These are phyloP conservation scores for Combretum micranthum DNA, from an alignment of 345 rosid species.

Conservation along the genomic window DNA sequence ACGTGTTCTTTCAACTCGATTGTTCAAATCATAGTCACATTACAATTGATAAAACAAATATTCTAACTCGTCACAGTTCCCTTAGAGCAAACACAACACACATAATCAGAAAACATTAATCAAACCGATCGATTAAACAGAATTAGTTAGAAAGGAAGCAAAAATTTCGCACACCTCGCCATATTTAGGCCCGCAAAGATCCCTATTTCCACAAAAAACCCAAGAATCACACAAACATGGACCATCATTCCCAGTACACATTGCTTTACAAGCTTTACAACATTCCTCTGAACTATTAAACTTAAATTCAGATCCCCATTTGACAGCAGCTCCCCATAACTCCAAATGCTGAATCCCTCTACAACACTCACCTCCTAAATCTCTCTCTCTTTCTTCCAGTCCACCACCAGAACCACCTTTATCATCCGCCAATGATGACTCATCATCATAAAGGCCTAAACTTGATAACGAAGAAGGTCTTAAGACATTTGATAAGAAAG, in stretches of 20 bases:
- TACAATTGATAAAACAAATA: too few species aligned
- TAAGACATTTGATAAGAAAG: conserved; percentile 44
- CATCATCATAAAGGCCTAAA: too few species aligned
- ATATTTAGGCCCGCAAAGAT: conserved; percentile 71
- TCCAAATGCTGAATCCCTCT: conserved; percentile 78
- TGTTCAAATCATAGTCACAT: too few species aligned
- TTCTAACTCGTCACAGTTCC: too few species aligned
- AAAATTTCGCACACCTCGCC: conserved; percentile 62
- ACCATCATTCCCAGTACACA: conserved; percentile 83
- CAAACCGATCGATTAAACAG: conserved; percentile 1
- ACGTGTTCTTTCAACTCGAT: too few species aligned
- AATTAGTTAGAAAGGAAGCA: background rate
- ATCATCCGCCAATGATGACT: background rate
- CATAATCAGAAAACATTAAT: too few species aligned
- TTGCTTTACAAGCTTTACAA: conserved; percentile 78
- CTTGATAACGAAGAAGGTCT: conserved; percentile 21
- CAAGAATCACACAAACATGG: conserved; percentile 97
- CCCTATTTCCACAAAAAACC: conserved; percentile 79
- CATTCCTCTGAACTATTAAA: conserved; percentile 63
- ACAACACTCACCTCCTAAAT: conserved; percentile 43
- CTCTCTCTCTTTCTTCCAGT: conserved; percentile 1
- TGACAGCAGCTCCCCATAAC: conserved; percentile 96
- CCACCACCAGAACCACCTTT: background rate
- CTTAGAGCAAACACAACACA: too few species aligned
- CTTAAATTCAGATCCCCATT: conserved; percentile 95